Base-by-base conservation (phyloP, 2,329 filamentous ascomycete species). In the Pseudogymnoascus sp. region DNA sequence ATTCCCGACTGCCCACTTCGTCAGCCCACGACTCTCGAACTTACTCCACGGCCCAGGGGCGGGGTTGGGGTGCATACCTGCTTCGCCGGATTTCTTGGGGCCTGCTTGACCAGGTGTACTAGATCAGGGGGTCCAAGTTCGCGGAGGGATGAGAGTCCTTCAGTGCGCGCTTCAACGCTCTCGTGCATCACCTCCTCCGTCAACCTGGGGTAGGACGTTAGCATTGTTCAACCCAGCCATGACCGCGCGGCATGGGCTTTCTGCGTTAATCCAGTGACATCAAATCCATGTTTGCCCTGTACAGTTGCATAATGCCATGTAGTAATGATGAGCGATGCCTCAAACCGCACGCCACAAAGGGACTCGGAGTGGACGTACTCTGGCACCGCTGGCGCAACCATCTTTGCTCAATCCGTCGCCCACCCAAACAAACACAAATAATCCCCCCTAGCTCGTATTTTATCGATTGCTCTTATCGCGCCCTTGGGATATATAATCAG, bases 111-210 rank as follows among this genome's bases (percentile, higher is more conserved):
- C 62, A 99, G 83, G 76, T 99, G 94, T 38, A 97, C 93, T 28
- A 99, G 82, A 75, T 99, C 94, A 60, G 94, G 94, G 25, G 94
- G 94, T 41, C 94, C 94, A 62, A 99, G 84, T 80, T 99, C 94
- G 71, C 94, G 89, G 65, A 99, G 81, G 57, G 86, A 84, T 67
- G 88, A 82, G 38, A 99, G 83, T 43, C 89, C 89, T 72, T 99
- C 94, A 68, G 93, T 96, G 74, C 94, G 88, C 68, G 91, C 87
- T 72, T 97, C 92, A 74, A 97, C 88, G 59, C 93, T 90, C 69
- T 96, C 91, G 72, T 96, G 89, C 64, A 95, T 82, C 66, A 94
- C 84, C 76, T 97, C 91, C 78, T 99, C 94, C 69, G 92, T 93
- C 70, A 99, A 87, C 76, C 94, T 97, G 65, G 30, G 59, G 53